Evolutionary conservation across 164 flowering plant genomes (phyloP).

Genomic region (Stephania cephalantha): DNA sequence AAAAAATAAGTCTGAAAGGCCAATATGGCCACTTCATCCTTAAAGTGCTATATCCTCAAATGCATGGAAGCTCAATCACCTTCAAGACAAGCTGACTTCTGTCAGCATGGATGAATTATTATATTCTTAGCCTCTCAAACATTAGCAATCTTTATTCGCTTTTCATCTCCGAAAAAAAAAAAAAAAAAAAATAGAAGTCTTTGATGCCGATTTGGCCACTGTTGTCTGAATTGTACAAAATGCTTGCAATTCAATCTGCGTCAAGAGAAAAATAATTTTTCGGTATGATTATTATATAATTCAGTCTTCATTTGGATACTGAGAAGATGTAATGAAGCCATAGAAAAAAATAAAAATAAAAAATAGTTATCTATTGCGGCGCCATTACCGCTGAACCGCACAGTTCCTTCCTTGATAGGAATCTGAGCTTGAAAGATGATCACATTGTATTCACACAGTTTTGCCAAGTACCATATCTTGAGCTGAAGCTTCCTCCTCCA

Average conservation of each 20-base stretch:
- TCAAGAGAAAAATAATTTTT: background rate
- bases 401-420: background rate
- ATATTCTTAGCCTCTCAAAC: background rate
- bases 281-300: background rate
- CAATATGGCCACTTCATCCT: background rate
- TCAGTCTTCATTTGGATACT: background rate
- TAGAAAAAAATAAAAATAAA: background rate
- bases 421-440: background rate
- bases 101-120: background rate
- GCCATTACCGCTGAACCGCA: background rate
- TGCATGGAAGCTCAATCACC: background rate
- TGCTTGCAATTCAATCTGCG: background rate
- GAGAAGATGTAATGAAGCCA: background rate
- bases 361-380: background rate
- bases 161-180: background rate
- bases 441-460: constrained; percentile 25
- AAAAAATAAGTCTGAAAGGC: background rate
- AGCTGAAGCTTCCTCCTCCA: constrained; percentile 85
- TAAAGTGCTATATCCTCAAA: background rate
- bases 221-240: background rate
- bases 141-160: background rate
- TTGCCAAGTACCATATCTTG: constrained; percentile 78
- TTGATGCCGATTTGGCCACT: background rate
- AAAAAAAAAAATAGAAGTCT: background rate
- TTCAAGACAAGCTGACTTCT: background rate